Base-by-base conservation (phyloP, 2,329 filamentous ascomycete species). In the Chaetomium sp. region DNA sequence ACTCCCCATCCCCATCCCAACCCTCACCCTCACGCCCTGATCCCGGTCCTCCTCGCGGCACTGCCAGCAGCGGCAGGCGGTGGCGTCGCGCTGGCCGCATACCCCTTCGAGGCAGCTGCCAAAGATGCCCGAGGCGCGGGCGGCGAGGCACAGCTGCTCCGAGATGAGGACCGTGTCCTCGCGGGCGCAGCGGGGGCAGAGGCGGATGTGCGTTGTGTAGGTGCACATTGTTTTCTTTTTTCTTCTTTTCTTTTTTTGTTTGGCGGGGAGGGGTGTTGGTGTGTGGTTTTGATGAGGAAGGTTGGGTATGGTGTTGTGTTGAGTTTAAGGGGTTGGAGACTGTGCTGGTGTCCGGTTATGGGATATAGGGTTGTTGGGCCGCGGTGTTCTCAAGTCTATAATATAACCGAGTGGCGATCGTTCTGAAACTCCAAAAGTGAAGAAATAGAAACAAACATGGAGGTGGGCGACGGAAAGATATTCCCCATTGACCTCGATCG, bases 111-210 rank as follows among this genome's bases (percentile, higher is more conserved):
- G 75, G 58, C 78, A 80, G 62, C 75, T 76, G 35, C 77, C 78
- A 64, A 80, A 80, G 27, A 75, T 69, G 55, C 77, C 74, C 59
- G 70, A 75, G 25, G 60, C 69, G 27, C 70, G 71, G 4, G 77
- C 77, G 1, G 58, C 66, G 2, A 71, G 63, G 67, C 78, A 80
- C 23, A 74, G 70, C 49, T 72, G 74, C 60, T 80, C 78, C 0
- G 78, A 79, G 38, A 80, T 79, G 58, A 80, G 74, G 9, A 80
- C 75, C 0, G 75, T 79, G 51, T 79, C 76, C 66, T 79, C 74
- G 23, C 68, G 67, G 31, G 68, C 66, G 71, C 78, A 80, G 64
- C 70, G 54, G 57, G 69, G 70, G 70, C 78, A 80, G 62, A 75
- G 64, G 63, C 74, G 74, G 42, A 78, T 66, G 70, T 80, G 78